Base-by-base conservation (phyloP, 2,329 filamentous ascomycete genomes). In the Curvularia lunata region DNA sequence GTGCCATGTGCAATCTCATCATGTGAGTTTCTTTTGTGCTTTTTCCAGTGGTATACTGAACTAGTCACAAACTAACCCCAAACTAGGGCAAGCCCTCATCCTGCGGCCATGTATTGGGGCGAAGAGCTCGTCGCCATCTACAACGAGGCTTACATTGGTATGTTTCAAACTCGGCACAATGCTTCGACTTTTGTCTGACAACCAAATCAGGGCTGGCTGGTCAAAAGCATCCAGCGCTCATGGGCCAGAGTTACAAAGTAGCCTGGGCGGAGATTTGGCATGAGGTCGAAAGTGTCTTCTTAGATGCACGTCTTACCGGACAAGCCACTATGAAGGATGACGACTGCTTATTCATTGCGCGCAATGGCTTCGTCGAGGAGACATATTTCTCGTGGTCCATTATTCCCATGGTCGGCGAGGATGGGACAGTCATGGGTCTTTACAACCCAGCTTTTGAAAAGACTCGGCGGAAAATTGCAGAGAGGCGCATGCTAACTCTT, bases 281-380 rank as follows among this genome's bases (percentile, higher is more conserved):
- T 21, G 85, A 88, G 5, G 82, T 94, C 10, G 83, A 87, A 62
- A 86, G 86, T 2, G 83, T 90, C 0, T 91, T 95, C 62, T 80
- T 83, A 18, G 86, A 81, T 59, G 91, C 91, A 0, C 85, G 84
- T 74, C 76, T 84, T 38, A 89, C 87, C 4, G 91, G 91, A 0
- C 88, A 92, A 77, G 89, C 91, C 0, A 92, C 88, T 0, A 91
- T 93, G 89, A 94, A 92, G 74, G 88, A 93, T 63, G 91, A 95
- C 66, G 90, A 94, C 62, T 86, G 86, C 55, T 80, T 94, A 1
- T 92, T 92, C 67, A 83, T 95, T 30, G 81, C 84, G 46, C 85
- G 91, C 7, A 85, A 86, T 61, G 85, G 87, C 1, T 91, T 85
- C 60, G 76, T 91, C 1, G 90, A 96, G 74, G 91, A 95, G 71